Percentiles rank a stretch among this genome's conserved stretches.
Evolutionary conservation across 2,329 filamentous ascomycete species (phyloP).

Genomic region (Diaporthe velutina): DNA sequence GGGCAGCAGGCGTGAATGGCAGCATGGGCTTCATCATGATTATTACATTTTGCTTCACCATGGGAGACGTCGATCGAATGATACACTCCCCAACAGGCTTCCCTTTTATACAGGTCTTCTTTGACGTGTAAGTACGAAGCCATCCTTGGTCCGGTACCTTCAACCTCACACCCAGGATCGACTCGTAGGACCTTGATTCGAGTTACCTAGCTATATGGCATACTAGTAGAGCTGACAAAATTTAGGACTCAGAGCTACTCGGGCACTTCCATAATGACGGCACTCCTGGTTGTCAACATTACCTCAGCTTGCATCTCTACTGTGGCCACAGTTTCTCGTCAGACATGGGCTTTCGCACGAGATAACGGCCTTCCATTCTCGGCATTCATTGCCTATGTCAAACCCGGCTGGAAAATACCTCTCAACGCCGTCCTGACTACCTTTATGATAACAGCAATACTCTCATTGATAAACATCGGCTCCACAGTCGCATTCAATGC

Average conservation of each 20-base stretch:
- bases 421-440: conserved; percentile 28
- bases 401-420: conserved; percentile 39
- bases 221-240: neutral
- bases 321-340: conserved; percentile 68
- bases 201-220: too few relatives aligned
- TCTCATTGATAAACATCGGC: conserved; percentile 27
- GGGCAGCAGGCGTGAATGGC: conserved; percentile 50
- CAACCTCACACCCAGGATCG: rapidly evolving
- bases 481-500: conserved; percentile 32
- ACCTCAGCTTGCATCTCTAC: conserved; percentile 64
- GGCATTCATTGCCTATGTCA: conserved; percentile 53
- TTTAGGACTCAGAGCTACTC: conserved; percentile 55
- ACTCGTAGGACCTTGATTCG: neutral
- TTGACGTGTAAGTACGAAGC: conserved; percentile 50
- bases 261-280: conserved; percentile 63
- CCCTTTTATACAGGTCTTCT: conserved; percentile 72
- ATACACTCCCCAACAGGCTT: conserved; percentile 59
- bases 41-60: conserved; percentile 53
- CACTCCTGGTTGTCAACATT: conserved; percentile 62
- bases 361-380: conserved; percentile 58
- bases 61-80: conserved; percentile 48
- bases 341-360: conserved; percentile 67
- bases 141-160: rapidly evolving
- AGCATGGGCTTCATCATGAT: conserved; percentile 53
- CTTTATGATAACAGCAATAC: conserved; percentile 3